These are phyloP conservation scores for Rosa lucieae DNA, from an alignment of 306 rosid genomes.

Conservation along the genomic window DNA sequence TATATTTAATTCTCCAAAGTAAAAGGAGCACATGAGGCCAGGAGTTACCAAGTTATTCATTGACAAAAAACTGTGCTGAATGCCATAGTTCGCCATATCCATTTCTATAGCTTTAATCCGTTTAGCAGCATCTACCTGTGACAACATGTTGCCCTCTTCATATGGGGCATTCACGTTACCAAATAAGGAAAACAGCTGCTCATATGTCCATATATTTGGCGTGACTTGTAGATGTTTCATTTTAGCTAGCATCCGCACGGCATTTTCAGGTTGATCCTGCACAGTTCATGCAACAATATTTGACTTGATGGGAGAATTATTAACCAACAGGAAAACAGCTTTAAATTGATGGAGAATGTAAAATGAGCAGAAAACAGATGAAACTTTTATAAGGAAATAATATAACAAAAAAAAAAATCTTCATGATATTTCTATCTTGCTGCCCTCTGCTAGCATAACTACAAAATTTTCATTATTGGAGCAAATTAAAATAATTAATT, in stretches of 20 bases:
- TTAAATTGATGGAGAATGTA: background rate
- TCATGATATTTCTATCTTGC: conserved; percentile 20
- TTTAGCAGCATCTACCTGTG: conserved; percentile 57
- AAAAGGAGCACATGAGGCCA: conserved; percentile 23
- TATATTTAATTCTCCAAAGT: conserved; percentile 19
- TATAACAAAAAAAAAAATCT: conserved; percentile 2
- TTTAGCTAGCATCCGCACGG: conserved; percentile 63
- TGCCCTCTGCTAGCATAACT: conserved; percentile 6
- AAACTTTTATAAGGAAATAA: background rate
- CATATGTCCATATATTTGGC: conserved; percentile 75
- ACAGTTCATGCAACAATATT: conserved; percentile 26
- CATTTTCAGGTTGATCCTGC: conserved; percentile 84
- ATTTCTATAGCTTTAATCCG: conserved; percentile 72
- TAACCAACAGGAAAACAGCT: conserved; percentile 19
- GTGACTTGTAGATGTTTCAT: conserved; percentile 55
- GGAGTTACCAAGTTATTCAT: conserved; percentile 63
- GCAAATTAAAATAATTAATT: conserved; percentile 8
- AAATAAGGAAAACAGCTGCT: conserved; percentile 73
- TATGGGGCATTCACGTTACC: conserved; percentile 74
- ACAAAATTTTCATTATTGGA: background rate
- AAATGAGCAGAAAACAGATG: background rate
- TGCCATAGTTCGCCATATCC: conserved; percentile 63
- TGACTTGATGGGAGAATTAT: conserved; percentile 19
- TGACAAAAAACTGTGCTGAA: conserved; percentile 69
- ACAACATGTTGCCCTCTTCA: conserved; percentile 58